Evolutionary conservation across 495 filamentous ascomycete species (phyloP).

Genomic region (Tuber borchii): DNA sequence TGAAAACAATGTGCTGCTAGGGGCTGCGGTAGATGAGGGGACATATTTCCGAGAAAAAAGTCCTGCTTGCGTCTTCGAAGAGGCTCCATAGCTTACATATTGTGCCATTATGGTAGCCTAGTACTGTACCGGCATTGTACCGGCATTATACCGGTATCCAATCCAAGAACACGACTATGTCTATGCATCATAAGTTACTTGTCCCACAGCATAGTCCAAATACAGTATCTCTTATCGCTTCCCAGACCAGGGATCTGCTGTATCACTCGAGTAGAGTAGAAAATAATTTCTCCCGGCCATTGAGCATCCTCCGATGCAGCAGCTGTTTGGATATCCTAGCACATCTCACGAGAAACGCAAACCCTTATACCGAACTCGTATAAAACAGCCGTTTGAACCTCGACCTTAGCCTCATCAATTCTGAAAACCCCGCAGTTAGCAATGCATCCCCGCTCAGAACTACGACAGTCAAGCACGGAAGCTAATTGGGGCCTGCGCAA

Average conservation of each 20-base stretch:
- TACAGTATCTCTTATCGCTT: background rate
- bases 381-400: background rate
- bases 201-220: background rate
- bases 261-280: background rate
- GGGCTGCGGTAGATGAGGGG: background rate
- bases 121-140: background rate
- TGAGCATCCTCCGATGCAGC: background rate
- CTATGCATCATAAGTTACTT: background rate
- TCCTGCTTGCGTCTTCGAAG: background rate
- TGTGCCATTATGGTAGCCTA: background rate
- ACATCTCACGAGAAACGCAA: background rate
- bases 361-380: background rate
- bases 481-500: background rate
- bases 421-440: background rate
- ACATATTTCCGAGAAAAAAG: background rate
- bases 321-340: background rate
- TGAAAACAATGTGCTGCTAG: background rate
- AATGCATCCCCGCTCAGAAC: background rate
- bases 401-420: background rate
- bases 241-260: background rate
- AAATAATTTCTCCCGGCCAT: background rate
- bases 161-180: background rate
- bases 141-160: background rate
- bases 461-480: background rate
- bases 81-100: background rate